phyloP scores from a whole-genome alignment of 2,329 filamentous ascomycete species.

The Septoria petroselini region DNA sequence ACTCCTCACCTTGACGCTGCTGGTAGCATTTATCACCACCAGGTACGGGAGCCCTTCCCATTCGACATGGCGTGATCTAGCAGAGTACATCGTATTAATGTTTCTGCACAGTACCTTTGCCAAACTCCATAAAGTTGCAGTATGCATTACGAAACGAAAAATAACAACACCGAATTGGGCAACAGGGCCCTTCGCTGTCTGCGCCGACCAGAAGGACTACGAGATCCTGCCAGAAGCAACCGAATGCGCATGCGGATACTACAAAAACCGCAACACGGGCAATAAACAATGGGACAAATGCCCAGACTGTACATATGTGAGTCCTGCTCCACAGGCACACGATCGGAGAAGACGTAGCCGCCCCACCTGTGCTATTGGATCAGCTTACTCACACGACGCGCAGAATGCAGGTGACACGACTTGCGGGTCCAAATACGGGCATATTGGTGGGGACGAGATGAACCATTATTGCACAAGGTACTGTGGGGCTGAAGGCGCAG shows the following conservation, averaged over 20 bases:
- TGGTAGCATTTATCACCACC: too few species aligned
- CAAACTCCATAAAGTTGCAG: slow-evolving; percentile 9
- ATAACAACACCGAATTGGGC: not conserved
- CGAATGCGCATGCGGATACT: slow-evolving; percentile 13
- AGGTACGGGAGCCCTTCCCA: too few species aligned
- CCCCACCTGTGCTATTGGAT: too few species aligned
- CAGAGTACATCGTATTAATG: too few species aligned
- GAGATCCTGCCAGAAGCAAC: slow-evolving; percentile 6
- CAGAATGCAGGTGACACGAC: not conserved
- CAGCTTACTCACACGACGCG: not conserved
- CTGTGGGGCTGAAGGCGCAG: slow-evolving; percentile 13
- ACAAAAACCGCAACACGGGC: slow-evolving; percentile 12
- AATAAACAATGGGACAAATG: slow-evolving; percentile 12
- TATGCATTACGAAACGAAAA: slow-evolving; percentile 8
- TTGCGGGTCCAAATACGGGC: slow-evolving; percentile 5
- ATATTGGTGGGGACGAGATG: slow-evolving; percentile 19
- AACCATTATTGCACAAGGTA: slow-evolving; percentile 13
- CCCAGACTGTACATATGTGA: slow-evolving; percentile 12
- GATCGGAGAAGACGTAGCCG: too few species aligned
- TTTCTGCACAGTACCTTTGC: slow-evolving; percentile 3
- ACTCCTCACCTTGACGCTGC: too few species aligned
- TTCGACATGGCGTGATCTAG: too few species aligned
- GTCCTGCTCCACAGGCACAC: too few species aligned
- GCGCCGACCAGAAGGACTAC: slow-evolving; percentile 6
- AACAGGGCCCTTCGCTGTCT: not conserved